Base-by-base conservation (phyloP, 2,329 filamentous ascomycete species). In the Pseudocercospora vitis region DNA sequence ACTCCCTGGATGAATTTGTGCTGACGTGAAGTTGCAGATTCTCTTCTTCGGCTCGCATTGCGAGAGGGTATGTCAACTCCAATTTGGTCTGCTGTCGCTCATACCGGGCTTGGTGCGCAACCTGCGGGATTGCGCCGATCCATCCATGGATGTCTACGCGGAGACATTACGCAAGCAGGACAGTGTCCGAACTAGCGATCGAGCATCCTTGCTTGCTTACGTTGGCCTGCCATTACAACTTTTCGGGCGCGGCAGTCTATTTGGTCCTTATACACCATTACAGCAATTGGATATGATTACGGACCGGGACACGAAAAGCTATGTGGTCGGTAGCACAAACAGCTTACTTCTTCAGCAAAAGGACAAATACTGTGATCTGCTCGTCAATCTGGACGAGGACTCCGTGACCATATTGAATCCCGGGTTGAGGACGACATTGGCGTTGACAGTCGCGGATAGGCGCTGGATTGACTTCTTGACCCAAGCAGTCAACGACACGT, bases 41-140 rank as follows among this genome's bases (percentile, higher is more conserved):
- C 85, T 99, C 50, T 97, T 99, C 76, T 99, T 97, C 66, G 91
- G 94, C 58, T 91, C 92, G n/a, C 85, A 91, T 64, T 97, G 94
- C 72, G 94, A 99, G 73, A 83, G 88, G 60, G 77, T 99, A 63
- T 99, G 94, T 81, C 95, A 97, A 88, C 91, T 96, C 74, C 94
- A 99, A 72, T 99, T 97, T 75, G 94, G 92, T 37, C 81, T 99
- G 40, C 87, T 99, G 63, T 96, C 92, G 49, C 79, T 99, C 66
- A 95, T 99, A 75, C 94, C 94, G 42, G 91, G 91, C 55, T 82
- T 99, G 53, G 85, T 97, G 66, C 85, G 89, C 66, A 90, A 88
- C 65, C 81, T 99, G n/a, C 86, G 95, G 73, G 94, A 99, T 74
- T 95, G 89, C 65, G 92, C 94, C 46, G 91, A 96, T 68, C 94